A percentile compares a stretch with the other conserved stretches of the same genome.
phyloP scores from a whole-genome alignment of 179 eudicot species.

The Corrigiola litoralis region DNA sequence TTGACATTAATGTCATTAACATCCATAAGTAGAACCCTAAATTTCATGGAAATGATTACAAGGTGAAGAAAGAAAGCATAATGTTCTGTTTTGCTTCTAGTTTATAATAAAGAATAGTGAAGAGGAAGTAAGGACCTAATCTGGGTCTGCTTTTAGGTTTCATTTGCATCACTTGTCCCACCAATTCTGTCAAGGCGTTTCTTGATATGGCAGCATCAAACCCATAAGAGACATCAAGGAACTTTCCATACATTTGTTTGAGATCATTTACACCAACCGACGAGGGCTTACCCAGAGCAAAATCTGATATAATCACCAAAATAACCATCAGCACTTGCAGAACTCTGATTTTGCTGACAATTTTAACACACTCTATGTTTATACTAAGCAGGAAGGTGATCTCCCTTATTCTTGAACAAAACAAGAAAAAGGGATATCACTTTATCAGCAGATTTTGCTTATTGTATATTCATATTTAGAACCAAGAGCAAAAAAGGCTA shows the following conservation, averaged over 20 bases:
- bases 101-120: neutral
- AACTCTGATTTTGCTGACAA: neutral
- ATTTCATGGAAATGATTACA: neutral
- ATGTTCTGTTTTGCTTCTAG: neutral
- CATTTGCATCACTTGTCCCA: neutral
- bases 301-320: neutral
- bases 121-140: neutral
- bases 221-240: constrained; percentile 3
- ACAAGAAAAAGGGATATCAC: too few species aligned
- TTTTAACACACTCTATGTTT: neutral
- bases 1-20: neutral
- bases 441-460: too few species aligned
- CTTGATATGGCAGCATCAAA: constrained; percentile 7
- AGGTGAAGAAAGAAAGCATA: neutral
- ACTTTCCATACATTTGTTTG: neutral
- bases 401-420: neutral
- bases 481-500: too few species aligned
- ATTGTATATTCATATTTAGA: too few species aligned
- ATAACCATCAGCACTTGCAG: neutral
- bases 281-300: neutral
- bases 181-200: neutral
- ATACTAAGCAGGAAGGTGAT: neutral
- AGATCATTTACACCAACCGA: neutral
- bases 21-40: neutral
- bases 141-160: neutral